phyloP scores from a whole-genome alignment of 2,329 filamentous ascomycete genomes.

The Epichloe festucae region DNA sequence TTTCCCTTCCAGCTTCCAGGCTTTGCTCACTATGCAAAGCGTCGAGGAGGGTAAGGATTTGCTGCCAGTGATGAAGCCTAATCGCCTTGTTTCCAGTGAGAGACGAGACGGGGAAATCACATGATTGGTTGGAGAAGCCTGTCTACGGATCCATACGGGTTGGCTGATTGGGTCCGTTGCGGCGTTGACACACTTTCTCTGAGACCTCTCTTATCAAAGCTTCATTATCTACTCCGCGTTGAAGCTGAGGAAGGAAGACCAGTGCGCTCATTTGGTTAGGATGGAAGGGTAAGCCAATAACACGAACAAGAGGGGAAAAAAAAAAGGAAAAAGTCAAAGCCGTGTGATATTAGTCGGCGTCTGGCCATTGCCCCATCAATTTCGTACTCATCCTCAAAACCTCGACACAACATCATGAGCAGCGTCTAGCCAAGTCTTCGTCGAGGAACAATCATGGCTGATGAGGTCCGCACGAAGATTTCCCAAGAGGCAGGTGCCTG shows the following conservation, averaged over 20 bases:
- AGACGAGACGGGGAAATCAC: constrained; percentile 2
- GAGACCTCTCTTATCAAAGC: constrained; percentile 1
- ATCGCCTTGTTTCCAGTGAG: background rate
- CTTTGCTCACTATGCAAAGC: no score
- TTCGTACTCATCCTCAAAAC: background rate
- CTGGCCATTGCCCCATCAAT: background rate
- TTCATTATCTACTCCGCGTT: background rate
- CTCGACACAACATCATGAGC: background rate
- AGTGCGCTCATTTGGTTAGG: background rate
- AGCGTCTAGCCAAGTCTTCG: background rate
- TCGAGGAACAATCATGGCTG: constrained; percentile 2
- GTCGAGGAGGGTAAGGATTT: background rate
- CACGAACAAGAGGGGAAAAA: background rate
- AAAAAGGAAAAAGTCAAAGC: background rate
- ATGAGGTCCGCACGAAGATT: background rate
- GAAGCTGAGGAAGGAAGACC: background rate
- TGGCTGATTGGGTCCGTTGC: background rate
- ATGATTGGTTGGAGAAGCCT: constrained; percentile 7
- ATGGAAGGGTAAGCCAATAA: background rate
- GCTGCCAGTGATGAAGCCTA: background rate
- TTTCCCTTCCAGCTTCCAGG: no score
- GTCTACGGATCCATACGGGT: background rate
- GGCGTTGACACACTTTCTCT: background rate
- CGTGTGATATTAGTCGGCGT: background rate
- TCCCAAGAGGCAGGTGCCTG: constrained; percentile 29